Conservation (phyloP, 768 basidiomycete species). For the Suillus decipiens region DNA sequence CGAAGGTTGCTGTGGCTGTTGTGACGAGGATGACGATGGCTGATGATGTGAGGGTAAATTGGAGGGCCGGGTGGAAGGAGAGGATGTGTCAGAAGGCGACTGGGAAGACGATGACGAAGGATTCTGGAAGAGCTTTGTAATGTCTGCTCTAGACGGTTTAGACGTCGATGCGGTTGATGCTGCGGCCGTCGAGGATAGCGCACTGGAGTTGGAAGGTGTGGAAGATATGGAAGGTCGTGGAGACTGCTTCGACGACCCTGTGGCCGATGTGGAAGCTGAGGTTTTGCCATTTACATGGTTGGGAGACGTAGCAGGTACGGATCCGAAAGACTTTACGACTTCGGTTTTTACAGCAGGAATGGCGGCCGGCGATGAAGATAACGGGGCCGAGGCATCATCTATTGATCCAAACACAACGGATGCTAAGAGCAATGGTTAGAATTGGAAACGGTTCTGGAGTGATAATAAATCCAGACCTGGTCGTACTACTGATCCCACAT, state of each 20-base stretch:
- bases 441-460: neutral
- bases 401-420: constrained; percentile 90
- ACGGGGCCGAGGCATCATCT: constrained; percentile 73
- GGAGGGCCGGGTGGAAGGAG: constrained; percentile 56
- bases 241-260: constrained; percentile 38
- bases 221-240: constrained; percentile 27
- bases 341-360: constrained; percentile 65
- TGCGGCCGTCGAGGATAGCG: constrained; percentile 33
- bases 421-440: constrained; percentile 38
- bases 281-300: constrained; percentile 66
- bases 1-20: constrained; percentile 32
- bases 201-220: constrained; percentile 26
- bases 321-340: constrained; percentile 80
- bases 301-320: constrained; percentile 58
- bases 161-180: constrained; percentile 32
- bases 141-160: constrained; percentile 40
- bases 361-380: constrained; percentile 81
- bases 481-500: constrained; percentile 64
- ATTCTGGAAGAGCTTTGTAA: constrained; percentile 44
- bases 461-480: constrained; percentile 49
- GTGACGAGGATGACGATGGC: constrained; percentile 36
- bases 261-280: constrained; percentile 45
- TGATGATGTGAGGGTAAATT: constrained; percentile 52
- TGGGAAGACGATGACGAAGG: constrained; percentile 43
- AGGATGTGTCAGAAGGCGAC: constrained; percentile 54